These are phyloP conservation scores for Canavalia ensiformis DNA, from an alignment of 306 rosid species.

Conservation along the genomic window DNA sequence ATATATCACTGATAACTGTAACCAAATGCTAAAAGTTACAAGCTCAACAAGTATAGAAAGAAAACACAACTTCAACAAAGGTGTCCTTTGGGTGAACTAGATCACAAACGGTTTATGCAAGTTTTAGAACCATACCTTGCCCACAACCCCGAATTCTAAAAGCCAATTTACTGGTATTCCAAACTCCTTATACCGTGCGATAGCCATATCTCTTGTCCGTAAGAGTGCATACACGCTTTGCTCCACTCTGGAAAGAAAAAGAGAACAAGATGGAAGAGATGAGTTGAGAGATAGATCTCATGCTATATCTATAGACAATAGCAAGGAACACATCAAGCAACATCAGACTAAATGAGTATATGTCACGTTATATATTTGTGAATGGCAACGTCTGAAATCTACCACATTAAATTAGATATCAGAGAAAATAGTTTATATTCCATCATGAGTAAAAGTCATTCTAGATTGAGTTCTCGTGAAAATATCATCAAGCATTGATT, in stretches of 20 bases:
- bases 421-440: conserved; percentile 5
- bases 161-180: conserved; percentile 90
- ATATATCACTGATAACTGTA: not conserved
- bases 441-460: not conserved
- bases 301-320: conserved; percentile 7
- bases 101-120: conserved; percentile 5
- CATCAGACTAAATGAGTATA: not conserved
- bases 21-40: conserved; percentile 14
- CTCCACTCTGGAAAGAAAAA: conserved; percentile 68
- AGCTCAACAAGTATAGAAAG: conserved; percentile 14
- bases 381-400: conserved; percentile 24
- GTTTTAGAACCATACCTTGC: conserved; percentile 69
- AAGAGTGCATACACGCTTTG: conserved; percentile 79
- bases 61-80: not conserved
- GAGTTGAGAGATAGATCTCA: conserved; percentile 29
- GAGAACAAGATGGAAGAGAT: not conserved
- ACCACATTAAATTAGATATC: conserved; percentile 22
- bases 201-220: conserved; percentile 90
- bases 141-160: conserved; percentile 87
- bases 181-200: conserved; percentile 78
- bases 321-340: conserved; percentile 9
- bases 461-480: conserved; percentile 23
- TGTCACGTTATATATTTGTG: not conserved
- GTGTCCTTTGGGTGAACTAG: not conserved
- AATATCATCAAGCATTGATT: conserved; percentile 31